Base-by-base conservation (phyloP, 2,329 filamentous ascomycete species). In the Aphanocladium album region DNA sequence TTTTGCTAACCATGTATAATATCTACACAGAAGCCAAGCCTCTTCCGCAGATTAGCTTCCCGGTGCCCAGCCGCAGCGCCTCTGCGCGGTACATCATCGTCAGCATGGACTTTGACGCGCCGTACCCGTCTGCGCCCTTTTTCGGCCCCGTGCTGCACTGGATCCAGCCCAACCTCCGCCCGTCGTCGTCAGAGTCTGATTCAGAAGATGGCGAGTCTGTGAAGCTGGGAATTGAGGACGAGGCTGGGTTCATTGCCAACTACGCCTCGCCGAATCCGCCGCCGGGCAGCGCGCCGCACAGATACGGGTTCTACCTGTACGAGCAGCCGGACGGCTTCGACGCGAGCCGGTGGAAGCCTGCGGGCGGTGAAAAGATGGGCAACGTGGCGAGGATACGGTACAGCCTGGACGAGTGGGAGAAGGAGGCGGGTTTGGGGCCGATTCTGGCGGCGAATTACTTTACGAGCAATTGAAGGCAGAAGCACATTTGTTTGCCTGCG, bases 251-350 rank as follows among this genome's bases (percentile, higher is more conserved):
- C 47, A 61, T 78, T 14, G 71, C 70, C 5, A 67, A 74, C 54
- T 83, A 78, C 64, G 73, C 79, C 54, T 75, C 72, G 0, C 79
- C 80, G 3, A 73, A 71, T 5, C 79, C 80, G 19, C 79, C 79
- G 19, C 76, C 76, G 1, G 64, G 69, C 14, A 79, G 77, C 61
- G 64, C 70, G 11, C 77, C 80, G 14, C 80, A 83, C 67, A 76
- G 80, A 0, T 83, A 83, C 65, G 60, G 74, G 3, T 82, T 81
- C 65, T 73, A 80, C 61, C 66, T 82, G 25, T 82, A 77, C 61
- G 76, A 80, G 63, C 77, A 82, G 67, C 79, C 79, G 0, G 19
- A 41, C 5, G 57, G 21, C 9, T 59, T 59, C 11, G 57, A 59
- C 35, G 57, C 37, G n/a, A 7, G 67, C 60, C 27, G 71, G 64